Percentiles rank a stretch among this genome's conserved stretches.
Evolutionary conservation across 768 basidiomycete genomes (phyloP).

Genomic region (Sutorius australiensis): DNA sequence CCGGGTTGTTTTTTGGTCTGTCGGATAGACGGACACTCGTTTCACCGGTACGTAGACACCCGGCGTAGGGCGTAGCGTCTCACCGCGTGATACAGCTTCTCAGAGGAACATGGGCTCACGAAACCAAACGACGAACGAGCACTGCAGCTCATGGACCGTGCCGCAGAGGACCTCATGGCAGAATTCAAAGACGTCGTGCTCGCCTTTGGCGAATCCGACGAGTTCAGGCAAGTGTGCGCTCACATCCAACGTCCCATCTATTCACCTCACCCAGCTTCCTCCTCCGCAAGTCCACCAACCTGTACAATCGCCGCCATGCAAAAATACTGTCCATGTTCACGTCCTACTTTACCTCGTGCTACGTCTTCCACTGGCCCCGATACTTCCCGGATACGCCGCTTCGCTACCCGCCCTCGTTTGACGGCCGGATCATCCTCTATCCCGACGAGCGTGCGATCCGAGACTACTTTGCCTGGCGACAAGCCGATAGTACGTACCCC

Average conservation of each 20-base stretch:
- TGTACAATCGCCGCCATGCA: slow-evolving; percentile 83
- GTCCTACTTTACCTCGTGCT: slow-evolving; percentile 87
- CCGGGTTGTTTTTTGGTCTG: slow-evolving; percentile 82
- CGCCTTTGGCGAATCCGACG: slow-evolving; percentile 95
- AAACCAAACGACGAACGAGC: slow-evolving; percentile 94
- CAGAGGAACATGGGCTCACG: slow-evolving; percentile 72
- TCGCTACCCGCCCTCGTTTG: slow-evolving; percentile 86
- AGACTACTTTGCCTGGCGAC: slow-evolving; percentile 96
- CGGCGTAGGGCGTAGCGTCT: neutral
- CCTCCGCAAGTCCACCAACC: slow-evolving; percentile 62
- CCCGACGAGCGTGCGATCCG: slow-evolving; percentile 66
- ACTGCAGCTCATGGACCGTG: slow-evolving; percentile 86
- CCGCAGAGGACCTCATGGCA: slow-evolving; percentile 77
- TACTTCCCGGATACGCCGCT: slow-evolving; percentile 75
- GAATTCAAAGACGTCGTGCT: slow-evolving; percentile 80
- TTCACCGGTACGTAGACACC: slow-evolving; percentile 67
- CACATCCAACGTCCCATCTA: neutral
- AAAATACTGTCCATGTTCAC: slow-evolving; percentile 84
- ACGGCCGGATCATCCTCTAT: slow-evolving; percentile 83
- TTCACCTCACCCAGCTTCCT: slow-evolving; percentile 61
- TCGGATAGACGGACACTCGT: slow-evolving; percentile 89
- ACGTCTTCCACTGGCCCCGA: slow-evolving; percentile 79
- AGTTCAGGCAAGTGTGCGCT: slow-evolving; percentile 68
- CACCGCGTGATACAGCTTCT: slow-evolving; percentile 53
- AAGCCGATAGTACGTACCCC: slow-evolving; percentile 78